Evolutionary conservation across 1,284 basidiomycete genomes (phyloP), one percentile per base, ranked within the genome.

Genomic region (Ustilago curta): DNA sequence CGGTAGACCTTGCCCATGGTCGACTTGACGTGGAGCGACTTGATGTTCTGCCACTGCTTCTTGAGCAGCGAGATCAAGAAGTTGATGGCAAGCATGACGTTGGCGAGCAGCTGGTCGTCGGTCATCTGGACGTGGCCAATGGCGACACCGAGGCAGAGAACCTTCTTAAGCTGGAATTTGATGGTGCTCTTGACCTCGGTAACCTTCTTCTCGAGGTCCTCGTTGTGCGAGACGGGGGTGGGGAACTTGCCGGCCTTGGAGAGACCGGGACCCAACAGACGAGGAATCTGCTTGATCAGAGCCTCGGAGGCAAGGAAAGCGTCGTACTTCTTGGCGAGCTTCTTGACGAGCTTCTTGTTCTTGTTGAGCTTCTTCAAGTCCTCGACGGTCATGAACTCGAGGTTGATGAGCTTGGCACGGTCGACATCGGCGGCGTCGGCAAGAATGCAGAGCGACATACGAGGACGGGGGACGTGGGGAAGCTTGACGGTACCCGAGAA

Each of bases 301-400:
- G 94, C 89, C 87, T 99, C 97, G 76, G 97, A 99, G 53, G 97
- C 91, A 78, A 99, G 88, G 91, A 99, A 99, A 78, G 96, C 95
- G 85, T 99, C 96, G 89, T 98, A 96, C 88, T 98, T 98, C 90
- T 98, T 97, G 78, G 96, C 96, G 82, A 99, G 93, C 90, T 86
- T 99, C 91, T 99, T 99, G 86, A 99, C 96, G 78, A 99, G 93
- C 89, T 99, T 99, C 90, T 99, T 99, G 91, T 99, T 99, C 90
- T 97, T 97, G 92, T 97, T 97, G 82, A 97, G 90, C 88, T 99
- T 99, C 89, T 99, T 99, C 88, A 99, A 90, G 88, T 99, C 96
- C 85, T 99, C 96, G 83, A 98, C 97, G 79, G 94, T 96, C 95
- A 97, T 98, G 81, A 81, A 96, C 87, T 97, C 95, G 79, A 97